Percentiles rank a stretch among this genome's conserved stretches.
These are phyloP conservation scores for Ascomycota sp. DNA, from an alignment of 2,329 filamentous ascomycete species.

Conservation along the genomic window DNA sequence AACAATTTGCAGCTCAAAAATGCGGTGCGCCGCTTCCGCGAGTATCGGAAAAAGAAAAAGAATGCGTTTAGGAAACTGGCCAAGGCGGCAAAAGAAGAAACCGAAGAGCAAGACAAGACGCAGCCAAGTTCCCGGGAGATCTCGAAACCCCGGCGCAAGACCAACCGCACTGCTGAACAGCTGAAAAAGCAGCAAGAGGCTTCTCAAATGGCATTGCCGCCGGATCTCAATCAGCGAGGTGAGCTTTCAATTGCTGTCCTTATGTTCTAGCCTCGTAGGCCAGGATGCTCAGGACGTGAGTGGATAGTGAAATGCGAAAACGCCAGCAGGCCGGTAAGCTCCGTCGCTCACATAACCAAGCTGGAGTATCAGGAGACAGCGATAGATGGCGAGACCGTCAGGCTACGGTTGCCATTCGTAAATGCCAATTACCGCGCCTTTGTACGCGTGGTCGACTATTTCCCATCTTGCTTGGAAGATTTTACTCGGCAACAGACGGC, in stretches of 20 bases:
- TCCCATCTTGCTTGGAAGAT: constrained; percentile 46
- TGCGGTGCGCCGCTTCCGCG: constrained; percentile 40
- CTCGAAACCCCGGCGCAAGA: constrained; percentile 6
- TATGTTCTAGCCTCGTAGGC: too few relatives aligned
- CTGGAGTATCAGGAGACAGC: constrained; percentile 19
- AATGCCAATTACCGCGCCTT: constrained; percentile 49
- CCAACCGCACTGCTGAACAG: background rate
- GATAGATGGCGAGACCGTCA: constrained; percentile 16
- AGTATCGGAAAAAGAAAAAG: constrained; percentile 36
- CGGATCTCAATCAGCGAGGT: constrained; percentile 13
- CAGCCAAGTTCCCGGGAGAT: constrained; percentile 2
- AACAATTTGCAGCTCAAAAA: constrained; percentile 30
- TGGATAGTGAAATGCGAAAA: constrained; percentile 25
- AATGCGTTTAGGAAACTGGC: constrained; percentile 15
- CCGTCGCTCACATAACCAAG: constrained; percentile 19
- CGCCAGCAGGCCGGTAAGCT: constrained; percentile 12
- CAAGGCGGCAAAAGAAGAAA: constrained; percentile 17
- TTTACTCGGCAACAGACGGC: constrained; percentile 34
- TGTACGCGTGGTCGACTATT: constrained; percentile 68
- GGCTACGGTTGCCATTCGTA: constrained; percentile 44
- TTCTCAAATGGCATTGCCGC: constrained; percentile 1
- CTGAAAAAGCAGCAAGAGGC: constrained; percentile 7
- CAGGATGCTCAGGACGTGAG: background rate
- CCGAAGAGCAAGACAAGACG: constrained; percentile 12
- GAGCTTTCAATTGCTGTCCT: constrained; percentile 1